phyloP scores from a whole-genome alignment of 495 filamentous ascomycete species.

The Daldinia loculata region DNA sequence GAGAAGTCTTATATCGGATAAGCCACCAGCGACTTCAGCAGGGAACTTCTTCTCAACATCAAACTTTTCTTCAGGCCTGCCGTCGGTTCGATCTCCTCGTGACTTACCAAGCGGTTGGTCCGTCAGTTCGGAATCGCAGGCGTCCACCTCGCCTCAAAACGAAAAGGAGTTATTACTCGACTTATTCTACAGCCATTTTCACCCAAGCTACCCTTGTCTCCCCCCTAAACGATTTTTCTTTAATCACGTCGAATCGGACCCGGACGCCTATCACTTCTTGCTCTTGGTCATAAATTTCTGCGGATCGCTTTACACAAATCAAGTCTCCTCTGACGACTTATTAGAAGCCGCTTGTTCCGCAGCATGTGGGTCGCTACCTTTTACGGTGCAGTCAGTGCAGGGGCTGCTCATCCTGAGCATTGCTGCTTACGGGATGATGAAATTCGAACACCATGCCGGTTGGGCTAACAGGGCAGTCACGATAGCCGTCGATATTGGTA shows the following conservation, averaged over 20 bases:
- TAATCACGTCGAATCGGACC: constrained; percentile 40
- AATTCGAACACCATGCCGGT: constrained; percentile 61
- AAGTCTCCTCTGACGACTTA: constrained; percentile 51
- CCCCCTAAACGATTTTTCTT: constrained; percentile 57
- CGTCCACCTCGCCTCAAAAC: constrained; percentile 26
- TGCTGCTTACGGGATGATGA: constrained; percentile 70
- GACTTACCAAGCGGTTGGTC: constrained; percentile 40
- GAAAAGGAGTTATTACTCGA: constrained; percentile 43
- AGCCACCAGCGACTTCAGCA: constrained; percentile 34
- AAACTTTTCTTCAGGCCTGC: constrained; percentile 21
- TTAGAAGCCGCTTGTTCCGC: constrained; percentile 55
- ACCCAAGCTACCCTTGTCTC: constrained; percentile 66
- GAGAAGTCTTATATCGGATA: constrained; percentile 47
- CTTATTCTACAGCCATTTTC: constrained; percentile 67
- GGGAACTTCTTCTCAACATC: constrained; percentile 26
- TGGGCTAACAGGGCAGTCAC: constrained; percentile 67
- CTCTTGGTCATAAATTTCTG: constrained; percentile 67
- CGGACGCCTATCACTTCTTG: constrained; percentile 49
- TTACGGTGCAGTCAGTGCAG: constrained; percentile 69
- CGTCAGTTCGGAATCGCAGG: constrained; percentile 21
- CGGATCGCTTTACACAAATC: constrained; percentile 58
- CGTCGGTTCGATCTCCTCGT: constrained; percentile 30
- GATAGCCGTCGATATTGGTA: constrained; percentile 69
- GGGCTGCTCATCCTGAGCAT: constrained; percentile 71
- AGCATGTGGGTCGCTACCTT: constrained; percentile 52